Evolutionary conservation across 139 green algal species (phyloP).

Genomic region (Chlorokybus atmophyticus): DNA sequence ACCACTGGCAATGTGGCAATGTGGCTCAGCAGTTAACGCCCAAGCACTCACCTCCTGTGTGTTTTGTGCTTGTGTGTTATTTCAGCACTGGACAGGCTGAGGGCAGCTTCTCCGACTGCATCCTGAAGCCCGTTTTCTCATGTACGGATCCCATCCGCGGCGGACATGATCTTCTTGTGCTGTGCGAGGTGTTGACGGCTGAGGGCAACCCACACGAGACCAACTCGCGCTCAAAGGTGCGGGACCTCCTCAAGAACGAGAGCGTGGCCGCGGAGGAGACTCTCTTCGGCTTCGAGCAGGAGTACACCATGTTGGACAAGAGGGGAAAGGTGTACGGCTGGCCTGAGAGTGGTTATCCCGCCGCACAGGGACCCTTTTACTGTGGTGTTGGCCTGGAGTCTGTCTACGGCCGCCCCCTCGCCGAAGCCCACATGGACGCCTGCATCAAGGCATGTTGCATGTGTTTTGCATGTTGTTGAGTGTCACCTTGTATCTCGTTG

Average conservation of each 20-base stretch:
- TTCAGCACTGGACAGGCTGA: constrained; percentile 63
- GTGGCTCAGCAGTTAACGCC: background rate
- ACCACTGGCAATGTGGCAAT: no score
- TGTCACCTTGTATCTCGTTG: no score
- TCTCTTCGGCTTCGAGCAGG: constrained; percentile 83
- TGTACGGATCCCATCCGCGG: constrained; percentile 79
- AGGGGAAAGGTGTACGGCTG: constrained; percentile 77
- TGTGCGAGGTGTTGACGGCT: constrained; percentile 60
- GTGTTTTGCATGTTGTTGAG: no score
- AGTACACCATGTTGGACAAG: constrained; percentile 94
- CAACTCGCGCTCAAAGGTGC: constrained; percentile 70
- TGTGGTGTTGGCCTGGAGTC: constrained; percentile 70
- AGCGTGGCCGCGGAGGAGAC: constrained; percentile 44
- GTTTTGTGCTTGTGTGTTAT: background rate
- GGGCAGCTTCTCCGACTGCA: constrained; percentile 83
- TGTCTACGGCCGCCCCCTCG: constrained; percentile 80
- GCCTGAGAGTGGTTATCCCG: constrained; percentile 70
- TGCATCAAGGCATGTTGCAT: constrained; percentile 53
- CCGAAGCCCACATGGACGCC: constrained; percentile 87
- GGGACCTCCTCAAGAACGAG: constrained; percentile 49
- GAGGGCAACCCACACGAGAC: constrained; percentile 57
- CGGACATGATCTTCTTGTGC: constrained; percentile 71
- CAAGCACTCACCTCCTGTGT: background rate
- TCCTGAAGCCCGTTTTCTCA: constrained; percentile 67
- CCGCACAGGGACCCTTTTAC: constrained; percentile 92